Percentiles rank a stretch among this genome's conserved stretches.
These are phyloP conservation scores for Trametes maxima DNA, from an alignment of 768 basidiomycete species.

Conservation along the genomic window DNA sequence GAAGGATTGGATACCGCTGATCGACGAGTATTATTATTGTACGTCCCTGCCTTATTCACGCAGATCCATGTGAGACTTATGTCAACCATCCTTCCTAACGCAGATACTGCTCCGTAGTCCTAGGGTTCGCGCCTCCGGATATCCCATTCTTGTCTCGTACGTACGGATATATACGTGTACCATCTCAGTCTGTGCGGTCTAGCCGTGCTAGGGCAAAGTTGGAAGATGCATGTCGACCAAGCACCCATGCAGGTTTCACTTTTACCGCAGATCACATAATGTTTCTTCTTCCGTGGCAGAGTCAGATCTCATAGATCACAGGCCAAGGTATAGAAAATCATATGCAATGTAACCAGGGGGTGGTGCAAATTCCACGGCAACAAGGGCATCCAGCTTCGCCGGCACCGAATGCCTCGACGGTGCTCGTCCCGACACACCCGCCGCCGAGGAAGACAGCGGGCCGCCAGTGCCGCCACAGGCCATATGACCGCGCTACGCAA, in stretches of 20 bases:
- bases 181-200: slow-evolving; percentile 3
- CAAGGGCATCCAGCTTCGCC: too few species aligned
- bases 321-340: neutral
- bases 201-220: neutral
- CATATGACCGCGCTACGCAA: neutral
- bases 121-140: slow-evolving; percentile 1
- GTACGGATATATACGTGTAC: slow-evolving; percentile 22
- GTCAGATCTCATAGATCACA: too few species aligned
- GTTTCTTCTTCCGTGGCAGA: too few species aligned
- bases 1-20: slow-evolving; percentile 86
- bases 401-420: neutral
- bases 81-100: neutral
- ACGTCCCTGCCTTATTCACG: slow-evolving; percentile 35
- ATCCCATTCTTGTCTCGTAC: slow-evolving; percentile 7
- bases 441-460: neutral
- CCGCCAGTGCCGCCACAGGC: neutral
- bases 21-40: slow-evolving; percentile 93
- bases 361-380: too few species aligned
- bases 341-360: neutral
- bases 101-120: slow-evolving; percentile 49
- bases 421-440: neutral
- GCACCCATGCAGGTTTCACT: too few species aligned
- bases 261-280: too few species aligned
- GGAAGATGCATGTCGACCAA: too few species aligned
- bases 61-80: neutral